A percentile compares a stretch with the other conserved stretches of the same genome.
phyloP scores from a whole-genome alignment of 148 eudicot species.

The Camellia japonica region DNA sequence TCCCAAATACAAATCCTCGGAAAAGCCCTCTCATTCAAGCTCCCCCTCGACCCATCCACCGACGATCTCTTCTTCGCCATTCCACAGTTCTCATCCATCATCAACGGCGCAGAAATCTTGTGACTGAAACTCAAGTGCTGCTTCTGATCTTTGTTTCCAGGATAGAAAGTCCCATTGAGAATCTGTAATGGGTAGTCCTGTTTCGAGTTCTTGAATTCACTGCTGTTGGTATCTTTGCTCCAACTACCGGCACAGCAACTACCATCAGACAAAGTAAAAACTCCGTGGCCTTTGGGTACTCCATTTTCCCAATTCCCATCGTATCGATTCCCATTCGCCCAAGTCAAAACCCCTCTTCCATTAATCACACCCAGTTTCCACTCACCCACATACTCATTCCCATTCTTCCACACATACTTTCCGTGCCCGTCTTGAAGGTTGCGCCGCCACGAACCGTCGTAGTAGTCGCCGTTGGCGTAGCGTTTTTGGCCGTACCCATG shows the following conservation, averaged over 20 bases:
- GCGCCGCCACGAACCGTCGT: constrained; percentile 62
- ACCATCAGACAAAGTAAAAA: constrained; percentile 52
- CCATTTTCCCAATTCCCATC: constrained; percentile 81
- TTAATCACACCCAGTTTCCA: constrained; percentile 68
- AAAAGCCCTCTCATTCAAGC: constrained; percentile 39
- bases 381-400: constrained; percentile 66
- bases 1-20: constrained; percentile 83
- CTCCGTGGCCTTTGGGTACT: constrained; percentile 51
- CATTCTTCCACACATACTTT: constrained; percentile 73
- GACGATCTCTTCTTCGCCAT: constrained; percentile 38
- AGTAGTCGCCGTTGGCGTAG: constrained; percentile 77
- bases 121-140: constrained; percentile 10
- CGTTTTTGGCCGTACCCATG: constrained; percentile 67
- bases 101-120: constrained; percentile 25
- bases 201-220: background rate
- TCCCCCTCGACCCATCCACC: constrained; percentile 32
- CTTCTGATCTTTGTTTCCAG: constrained; percentile 18
- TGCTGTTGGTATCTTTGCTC: constrained; percentile 27
- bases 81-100: constrained; percentile 24
- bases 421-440: constrained; percentile 75
- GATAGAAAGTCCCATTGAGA: constrained; percentile 40
- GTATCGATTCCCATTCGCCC: constrained; percentile 58
- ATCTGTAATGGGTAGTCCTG: constrained; percentile 14
- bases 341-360: constrained; percentile 64
- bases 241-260: constrained; percentile 46